These are phyloP conservation scores for Medicago arabica DNA, from an alignment of 306 rosid species.

Conservation along the genomic window DNA sequence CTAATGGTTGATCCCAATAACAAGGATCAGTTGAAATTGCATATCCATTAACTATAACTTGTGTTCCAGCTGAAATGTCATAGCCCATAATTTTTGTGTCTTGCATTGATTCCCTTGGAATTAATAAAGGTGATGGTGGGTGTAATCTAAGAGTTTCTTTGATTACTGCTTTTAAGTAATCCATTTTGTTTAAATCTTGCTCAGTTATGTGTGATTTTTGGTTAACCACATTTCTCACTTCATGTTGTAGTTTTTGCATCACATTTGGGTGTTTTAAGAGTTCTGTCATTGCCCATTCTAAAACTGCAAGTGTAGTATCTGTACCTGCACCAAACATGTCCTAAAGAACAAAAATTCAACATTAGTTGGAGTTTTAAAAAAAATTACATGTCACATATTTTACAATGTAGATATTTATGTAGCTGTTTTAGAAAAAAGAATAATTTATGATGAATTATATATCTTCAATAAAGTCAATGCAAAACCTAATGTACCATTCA, in stretches of 20 bases:
- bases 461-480: too few species aligned
- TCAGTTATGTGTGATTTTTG: background rate
- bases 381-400: too few species aligned
- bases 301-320: background rate
- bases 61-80: conserved; percentile 3
- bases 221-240: background rate
- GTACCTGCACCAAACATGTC: background rate
- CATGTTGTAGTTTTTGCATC: background rate
- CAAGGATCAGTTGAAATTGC: conserved; percentile 11
- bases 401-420: too few species aligned
- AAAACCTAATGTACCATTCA: too few species aligned
- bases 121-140: background rate
- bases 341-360: background rate
- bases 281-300: conserved; percentile 5
- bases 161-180: background rate
- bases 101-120: background rate
- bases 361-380: too few species aligned
- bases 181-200: background rate
- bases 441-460: too few species aligned
- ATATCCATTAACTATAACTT: background rate
- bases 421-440: too few species aligned
- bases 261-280: background rate
- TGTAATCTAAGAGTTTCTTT: background rate
- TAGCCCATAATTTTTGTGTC: background rate
- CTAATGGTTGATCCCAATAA: background rate